Evolutionary conservation across 148 eudicot genomes (phyloP), one percentile per base, ranked within the genome.

Genomic region (Diospyros lotus): DNA sequence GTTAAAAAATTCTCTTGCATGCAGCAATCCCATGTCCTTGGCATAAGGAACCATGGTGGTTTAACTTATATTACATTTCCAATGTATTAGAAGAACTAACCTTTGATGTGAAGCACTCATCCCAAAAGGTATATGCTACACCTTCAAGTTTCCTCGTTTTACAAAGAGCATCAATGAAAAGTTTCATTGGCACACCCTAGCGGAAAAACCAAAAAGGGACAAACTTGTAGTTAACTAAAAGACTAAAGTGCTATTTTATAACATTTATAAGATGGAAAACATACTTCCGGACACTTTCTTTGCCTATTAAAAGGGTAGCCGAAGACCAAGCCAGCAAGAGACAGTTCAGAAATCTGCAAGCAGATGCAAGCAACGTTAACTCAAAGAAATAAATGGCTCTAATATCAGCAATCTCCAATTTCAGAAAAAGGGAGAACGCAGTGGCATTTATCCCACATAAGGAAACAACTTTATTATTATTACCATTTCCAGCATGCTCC

Each of bases 61-160:
- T 9, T 53, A 56, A 1, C 4, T 10, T 8, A 39, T 41, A 59
- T 9, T 11, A 10, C 40, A 58, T 4, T 54, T 2, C 10, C 45
- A 41, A 38, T 54, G 40, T 44, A 11, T 18, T 71, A 52, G 46
- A 38, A 56, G 71, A n/a, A 74, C 82, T 68, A 81, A 92, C 98
- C 91, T 90, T 92, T 53, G 98, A 83, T 15, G 98, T 89, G 82
- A 79, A 92, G 80, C 84, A 82, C 85, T 94, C 98, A 73, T 92
- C 81, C 98, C 97, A 91, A 69, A 79, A 94, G 4, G 97, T 90
- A 75, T 94, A 94, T 58, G 56, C 85, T 45, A 94, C n/a, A 76
- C 85, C 93, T 77, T 86, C 76, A 68, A 95, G 92, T 74, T 89
- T 89, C 71, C 90, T 89, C 4, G 97, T 89, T 73, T 84, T 78